Evolutionary conservation across 176 grass and related monocot genomes (phyloP).

Genomic region (Rhynchospora pubera): DNA sequence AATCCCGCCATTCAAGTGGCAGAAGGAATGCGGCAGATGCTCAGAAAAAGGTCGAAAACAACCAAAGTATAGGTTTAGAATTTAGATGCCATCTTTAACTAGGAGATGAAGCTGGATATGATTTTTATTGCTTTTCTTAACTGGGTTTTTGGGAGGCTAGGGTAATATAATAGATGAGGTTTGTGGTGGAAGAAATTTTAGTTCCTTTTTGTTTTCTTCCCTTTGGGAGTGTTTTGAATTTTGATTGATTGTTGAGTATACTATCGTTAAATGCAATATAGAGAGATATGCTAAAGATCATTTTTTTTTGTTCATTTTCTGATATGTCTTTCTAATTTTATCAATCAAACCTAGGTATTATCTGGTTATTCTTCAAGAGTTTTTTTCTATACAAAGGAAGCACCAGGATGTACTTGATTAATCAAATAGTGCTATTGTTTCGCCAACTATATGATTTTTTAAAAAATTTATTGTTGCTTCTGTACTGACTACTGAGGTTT

Average conservation of each 20-base stretch:
- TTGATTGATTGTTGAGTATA: background rate
- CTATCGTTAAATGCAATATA: background rate
- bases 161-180: background rate
- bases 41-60: constrained; percentile 40
- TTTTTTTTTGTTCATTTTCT: background rate
- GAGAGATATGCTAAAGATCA: background rate
- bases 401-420: background rate
- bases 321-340: background rate
- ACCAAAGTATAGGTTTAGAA: background rate
- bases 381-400: background rate
- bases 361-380: background rate
- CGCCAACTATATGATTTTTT: background rate
- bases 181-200: background rate
- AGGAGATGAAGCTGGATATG: background rate
- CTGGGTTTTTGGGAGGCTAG: background rate
- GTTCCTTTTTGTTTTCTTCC: background rate
- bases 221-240: background rate
- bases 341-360: background rate
- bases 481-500: background rate
- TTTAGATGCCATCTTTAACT: constrained; percentile 10
- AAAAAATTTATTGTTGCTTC: background rate
- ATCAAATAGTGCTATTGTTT: background rate
- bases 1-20: constrained; percentile 60
- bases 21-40: constrained; percentile 74
- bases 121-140: background rate